These are phyloP conservation scores for Metschnikowia picachoensis DNA, from an alignment of 805 yeast genomes.

Conservation along the genomic window DNA sequence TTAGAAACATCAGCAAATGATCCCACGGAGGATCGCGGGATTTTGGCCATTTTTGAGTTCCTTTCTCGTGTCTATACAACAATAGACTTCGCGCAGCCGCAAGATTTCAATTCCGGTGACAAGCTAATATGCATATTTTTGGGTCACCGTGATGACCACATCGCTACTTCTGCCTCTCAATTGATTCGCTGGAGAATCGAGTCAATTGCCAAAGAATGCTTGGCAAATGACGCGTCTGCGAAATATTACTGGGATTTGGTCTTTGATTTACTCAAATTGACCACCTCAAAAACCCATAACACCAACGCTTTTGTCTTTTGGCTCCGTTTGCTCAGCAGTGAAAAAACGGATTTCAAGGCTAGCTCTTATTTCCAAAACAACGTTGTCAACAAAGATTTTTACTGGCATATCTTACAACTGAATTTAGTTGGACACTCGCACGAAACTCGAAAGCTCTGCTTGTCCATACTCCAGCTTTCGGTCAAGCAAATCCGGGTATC, in stretches of 20 bases:
- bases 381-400: constrained; percentile 22
- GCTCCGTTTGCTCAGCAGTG: constrained; percentile 45
- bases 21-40: not conserved
- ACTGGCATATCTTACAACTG: constrained; percentile 54
- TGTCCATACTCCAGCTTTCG: constrained; percentile 62
- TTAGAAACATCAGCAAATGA: not conserved
- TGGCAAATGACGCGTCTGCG: constrained; percentile 7
- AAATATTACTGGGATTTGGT: constrained; percentile 45
- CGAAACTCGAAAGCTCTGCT: constrained; percentile 64
- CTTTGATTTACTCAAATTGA: constrained; percentile 30
- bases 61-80: constrained; percentile 3
- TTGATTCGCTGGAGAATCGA: constrained; percentile 54
- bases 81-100: not conserved
- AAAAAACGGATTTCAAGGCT: constrained; percentile 7
- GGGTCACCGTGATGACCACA: constrained; percentile 33
- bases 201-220: constrained; percentile 21
- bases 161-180: constrained; percentile 36
- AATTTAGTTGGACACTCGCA: constrained; percentile 55
- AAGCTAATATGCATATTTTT: constrained; percentile 30
- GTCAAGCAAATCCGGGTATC: constrained; percentile 43
- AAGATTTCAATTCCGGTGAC: constrained; percentile 11
- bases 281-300: constrained; percentile 17
- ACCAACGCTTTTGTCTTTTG: constrained; percentile 51
- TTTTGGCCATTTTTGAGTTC: constrained; percentile 2
- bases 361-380: constrained; percentile 23